phyloP scores from a whole-genome alignment of 805 yeast genomes.

The Candida arabinofermentans region DNA sequence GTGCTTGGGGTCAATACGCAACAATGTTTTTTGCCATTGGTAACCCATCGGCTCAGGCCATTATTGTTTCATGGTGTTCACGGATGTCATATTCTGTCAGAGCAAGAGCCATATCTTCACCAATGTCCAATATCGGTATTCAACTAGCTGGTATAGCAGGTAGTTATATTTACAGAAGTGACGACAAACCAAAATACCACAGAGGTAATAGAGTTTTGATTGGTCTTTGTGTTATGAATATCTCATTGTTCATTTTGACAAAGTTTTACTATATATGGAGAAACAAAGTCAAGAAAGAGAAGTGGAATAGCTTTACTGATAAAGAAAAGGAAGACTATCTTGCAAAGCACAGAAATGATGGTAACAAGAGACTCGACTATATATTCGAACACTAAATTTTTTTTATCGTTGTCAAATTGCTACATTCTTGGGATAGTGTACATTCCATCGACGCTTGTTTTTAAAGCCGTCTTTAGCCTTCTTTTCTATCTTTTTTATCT shows the following conservation, averaged over 20 bases:
- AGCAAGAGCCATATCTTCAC: conserved; percentile 54
- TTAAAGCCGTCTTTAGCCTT: too few relatives aligned
- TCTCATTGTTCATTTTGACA: conserved; percentile 26
- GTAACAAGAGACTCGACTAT: conserved; percentile 51
- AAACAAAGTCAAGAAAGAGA: conserved; percentile 32
- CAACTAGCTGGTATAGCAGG: conserved; percentile 49
- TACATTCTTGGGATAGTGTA: neutral
- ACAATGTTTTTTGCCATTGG: conserved; percentile 26
- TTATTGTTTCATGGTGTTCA: conserved; percentile 55
- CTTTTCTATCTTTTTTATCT: too few relatives aligned
- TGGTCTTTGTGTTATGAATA: conserved; percentile 30
- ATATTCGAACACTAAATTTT: conserved; percentile 11
- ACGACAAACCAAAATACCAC: conserved; percentile 53
- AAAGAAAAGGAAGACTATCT: conserved; percentile 46
- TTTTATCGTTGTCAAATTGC: neutral
- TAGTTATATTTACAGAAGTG: conserved; percentile 48
- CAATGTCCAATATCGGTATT: conserved; percentile 53
- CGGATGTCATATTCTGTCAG: conserved; percentile 57
- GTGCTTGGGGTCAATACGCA: conserved; percentile 13
- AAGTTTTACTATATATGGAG: conserved; percentile 44
- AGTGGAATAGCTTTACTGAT: conserved; percentile 44
- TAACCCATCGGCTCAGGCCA: conserved; percentile 42
- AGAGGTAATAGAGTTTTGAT: conserved; percentile 46
- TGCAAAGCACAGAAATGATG: conserved; percentile 34
- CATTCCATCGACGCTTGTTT: too few relatives aligned